These are phyloP conservation scores for Ceratobasidium papillatum DNA, from an alignment of 1,284 basidiomycete species.

Conservation along the genomic window DNA sequence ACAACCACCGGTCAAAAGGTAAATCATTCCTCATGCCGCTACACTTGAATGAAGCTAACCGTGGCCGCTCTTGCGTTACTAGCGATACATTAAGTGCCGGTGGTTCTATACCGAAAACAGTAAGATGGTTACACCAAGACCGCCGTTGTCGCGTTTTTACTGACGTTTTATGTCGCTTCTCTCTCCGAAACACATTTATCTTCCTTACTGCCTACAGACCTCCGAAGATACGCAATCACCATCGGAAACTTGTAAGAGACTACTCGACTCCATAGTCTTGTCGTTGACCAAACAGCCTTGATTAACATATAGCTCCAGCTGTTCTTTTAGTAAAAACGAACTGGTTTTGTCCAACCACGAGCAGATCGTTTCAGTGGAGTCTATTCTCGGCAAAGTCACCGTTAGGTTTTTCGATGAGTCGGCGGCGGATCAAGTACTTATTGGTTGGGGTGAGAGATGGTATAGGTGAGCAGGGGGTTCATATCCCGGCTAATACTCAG, in stretches of 20 bases:
- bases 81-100: neutral
- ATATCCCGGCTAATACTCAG: no score
- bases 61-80: no score
- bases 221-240: no score
- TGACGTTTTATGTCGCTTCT: no score
- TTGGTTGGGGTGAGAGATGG: neutral
- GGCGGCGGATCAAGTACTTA: neutral
- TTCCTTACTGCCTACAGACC: no score
- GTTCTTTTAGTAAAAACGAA: neutral
- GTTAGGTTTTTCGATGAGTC: conserved; percentile 1
- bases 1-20: neutral
- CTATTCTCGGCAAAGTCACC: neutral
- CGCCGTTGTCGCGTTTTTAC: no score
- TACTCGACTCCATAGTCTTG: no score
- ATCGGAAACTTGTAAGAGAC: no score
- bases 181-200: no score
- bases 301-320: neutral
- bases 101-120: conserved; percentile 17
- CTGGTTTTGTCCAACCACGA: conserved; percentile 6
- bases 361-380: neutral
- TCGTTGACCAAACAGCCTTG: neutral
- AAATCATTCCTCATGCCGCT: neutral
- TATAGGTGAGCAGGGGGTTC: neutral
- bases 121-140: no score
- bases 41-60: no score